Conservation (phyloP, 2,329 filamentous ascomycete genomes). For the Rhexocercosporidium sp. region DNA sequence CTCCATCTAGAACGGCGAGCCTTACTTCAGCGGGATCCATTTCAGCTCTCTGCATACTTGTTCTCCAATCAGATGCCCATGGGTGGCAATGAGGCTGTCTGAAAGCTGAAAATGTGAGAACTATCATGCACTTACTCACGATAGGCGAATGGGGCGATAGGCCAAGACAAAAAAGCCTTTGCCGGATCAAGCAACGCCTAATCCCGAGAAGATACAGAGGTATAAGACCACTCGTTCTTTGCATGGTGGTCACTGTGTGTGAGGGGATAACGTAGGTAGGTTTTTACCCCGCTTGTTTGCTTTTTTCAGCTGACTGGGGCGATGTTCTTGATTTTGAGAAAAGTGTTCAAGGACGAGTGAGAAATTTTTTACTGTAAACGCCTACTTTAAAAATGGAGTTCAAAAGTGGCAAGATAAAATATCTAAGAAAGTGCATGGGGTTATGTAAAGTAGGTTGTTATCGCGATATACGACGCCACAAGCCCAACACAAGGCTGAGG, state of each 20-base stretch:
- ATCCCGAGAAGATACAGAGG: neutral
- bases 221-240: neutral
- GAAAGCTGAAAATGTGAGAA: constrained; percentile 3
- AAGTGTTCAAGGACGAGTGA: too few species aligned
- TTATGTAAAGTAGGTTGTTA: too few species aligned
- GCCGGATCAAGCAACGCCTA: neutral
- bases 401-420: too few species aligned
- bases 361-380: too few species aligned
- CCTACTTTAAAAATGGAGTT: too few species aligned
- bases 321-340: too few species aligned
- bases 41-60: neutral
- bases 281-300: neutral
- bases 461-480: too few species aligned
- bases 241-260: neutral
- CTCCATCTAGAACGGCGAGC: neutral
- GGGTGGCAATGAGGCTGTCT: neutral
- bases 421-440: too few species aligned
- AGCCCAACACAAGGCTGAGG: neutral
- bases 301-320: too few species aligned
- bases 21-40: neutral
- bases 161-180: neutral
- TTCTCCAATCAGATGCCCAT: neutral
- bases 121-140: neutral
- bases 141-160: neutral
- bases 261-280: neutral